phyloP scores from a whole-genome alignment of 2,329 filamentous ascomycete species.

The Ceratocystis ficicola region DNA sequence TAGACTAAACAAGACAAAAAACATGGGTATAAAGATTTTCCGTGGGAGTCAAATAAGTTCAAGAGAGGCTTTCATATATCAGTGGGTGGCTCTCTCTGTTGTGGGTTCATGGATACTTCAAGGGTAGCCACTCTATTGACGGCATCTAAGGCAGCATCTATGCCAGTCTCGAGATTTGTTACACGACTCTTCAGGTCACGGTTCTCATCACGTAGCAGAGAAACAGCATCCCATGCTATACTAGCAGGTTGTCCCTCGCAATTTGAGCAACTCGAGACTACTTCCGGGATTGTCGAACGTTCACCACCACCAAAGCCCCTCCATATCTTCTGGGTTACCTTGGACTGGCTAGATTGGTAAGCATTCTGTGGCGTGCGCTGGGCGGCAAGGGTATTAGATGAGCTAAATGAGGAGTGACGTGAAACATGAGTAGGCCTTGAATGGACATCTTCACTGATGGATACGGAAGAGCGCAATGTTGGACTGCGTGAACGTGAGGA shows the following conservation, averaged over 20 bases:
- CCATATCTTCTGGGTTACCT: slow-evolving; percentile 11
- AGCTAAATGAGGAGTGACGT: slow-evolving; percentile 29
- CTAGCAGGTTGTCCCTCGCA: slow-evolving; percentile 47
- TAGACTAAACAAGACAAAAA: slow-evolving; percentile 1
- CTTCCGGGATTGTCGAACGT: slow-evolving; percentile 10
- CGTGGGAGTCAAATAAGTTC: not conserved
- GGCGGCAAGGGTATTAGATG: slow-evolving; percentile 24
- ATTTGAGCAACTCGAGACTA: slow-evolving; percentile 37
- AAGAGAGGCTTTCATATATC: slow-evolving; percentile 7
- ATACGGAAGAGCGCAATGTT: slow-evolving; percentile 27
- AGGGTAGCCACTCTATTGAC: slow-evolving; percentile 42
- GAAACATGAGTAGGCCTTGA: slow-evolving; percentile 2
- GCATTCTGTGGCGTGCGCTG: slow-evolving; percentile 21
- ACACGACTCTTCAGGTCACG: slow-evolving; percentile 48
- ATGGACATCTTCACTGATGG: slow-evolving; percentile 9
- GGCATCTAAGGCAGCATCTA: slow-evolving; percentile 49
- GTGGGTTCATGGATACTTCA: slow-evolving; percentile 14
- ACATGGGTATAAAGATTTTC: slow-evolving; percentile 8
- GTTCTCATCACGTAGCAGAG: slow-evolving; percentile 50
- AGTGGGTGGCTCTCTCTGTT: not conserved
- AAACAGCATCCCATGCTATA: slow-evolving; percentile 54
- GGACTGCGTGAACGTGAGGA: slow-evolving; percentile 50
- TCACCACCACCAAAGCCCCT: slow-evolving; percentile 11
- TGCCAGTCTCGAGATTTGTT: slow-evolving; percentile 44
- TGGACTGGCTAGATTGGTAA: slow-evolving; percentile 17